phyloP scores from a whole-genome alignment of 345 rosid species.

The Pistacia vera region DNA sequence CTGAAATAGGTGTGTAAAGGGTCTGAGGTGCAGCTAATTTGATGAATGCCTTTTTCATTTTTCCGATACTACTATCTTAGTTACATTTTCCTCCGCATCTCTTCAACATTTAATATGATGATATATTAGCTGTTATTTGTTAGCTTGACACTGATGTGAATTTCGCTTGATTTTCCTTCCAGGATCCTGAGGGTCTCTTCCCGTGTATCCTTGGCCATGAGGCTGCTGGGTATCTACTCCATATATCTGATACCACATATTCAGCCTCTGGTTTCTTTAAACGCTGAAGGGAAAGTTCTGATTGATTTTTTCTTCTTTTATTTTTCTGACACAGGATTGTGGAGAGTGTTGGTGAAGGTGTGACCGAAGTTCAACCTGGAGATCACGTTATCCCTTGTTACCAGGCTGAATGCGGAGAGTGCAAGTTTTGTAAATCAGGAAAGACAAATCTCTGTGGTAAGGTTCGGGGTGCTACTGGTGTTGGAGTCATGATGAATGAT shows the following conservation, averaged over 20 bases:
- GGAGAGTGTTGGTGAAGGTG: conserved; percentile 98
- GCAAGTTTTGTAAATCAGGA: conserved; percentile 97
- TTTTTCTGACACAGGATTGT: conserved; percentile 58
- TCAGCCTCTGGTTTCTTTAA: background rate
- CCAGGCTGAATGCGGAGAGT: conserved; percentile 98
- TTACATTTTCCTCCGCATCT: background rate
- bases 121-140: background rate
- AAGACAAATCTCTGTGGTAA: conserved; percentile 98
- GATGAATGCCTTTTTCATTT: background rate
- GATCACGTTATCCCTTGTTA: conserved; percentile 98
- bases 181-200: conserved; percentile 98
- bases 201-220: conserved; percentile 98
- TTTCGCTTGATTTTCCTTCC: conserved; percentile 22
- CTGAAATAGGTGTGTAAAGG: background rate
- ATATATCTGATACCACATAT: conserved; percentile 3
- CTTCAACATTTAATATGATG: too few relatives aligned
- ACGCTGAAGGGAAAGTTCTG: background rate
- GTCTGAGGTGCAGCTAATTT: background rate
- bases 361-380: conserved; percentile 85
- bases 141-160: background rate
- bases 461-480: conserved; percentile 91
- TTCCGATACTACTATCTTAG: background rate
- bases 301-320: background rate
- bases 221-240: conserved; percentile 80
- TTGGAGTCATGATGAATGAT: conserved; percentile 95